Base-by-base conservation (phyloP, 2,329 filamentous ascomycete species). In the Mariannaea sp. region DNA sequence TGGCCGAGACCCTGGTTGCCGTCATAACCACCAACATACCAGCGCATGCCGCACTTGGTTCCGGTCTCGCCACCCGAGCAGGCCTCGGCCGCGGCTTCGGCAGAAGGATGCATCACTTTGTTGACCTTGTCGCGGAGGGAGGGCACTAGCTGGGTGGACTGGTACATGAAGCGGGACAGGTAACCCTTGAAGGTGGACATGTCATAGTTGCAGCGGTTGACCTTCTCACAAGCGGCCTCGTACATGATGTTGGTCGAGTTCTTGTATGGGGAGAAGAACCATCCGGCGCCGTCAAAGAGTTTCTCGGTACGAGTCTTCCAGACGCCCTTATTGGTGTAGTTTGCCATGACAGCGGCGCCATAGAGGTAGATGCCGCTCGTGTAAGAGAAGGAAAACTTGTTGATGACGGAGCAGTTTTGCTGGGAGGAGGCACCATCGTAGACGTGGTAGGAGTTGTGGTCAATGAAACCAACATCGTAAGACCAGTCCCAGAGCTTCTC, bases 181-280 rank as follows among this genome's bases (percentile, higher is more conserved):
- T 85, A 87, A 36, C 79, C 85, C 72, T 90, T 90, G 79, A 86
- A 88, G 7, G 82, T 83, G 61, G 78, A 80, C 77, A 86, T 84
- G 69, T 89, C 86, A 43, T 72, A 76, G 66, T 83, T 81, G 65
- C 87, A 90, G 1, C 66, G 75, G 46, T 73, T 71, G 53, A 75
- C 70, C 4, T 70, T 72, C 69, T 90, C 87, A 73, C 87, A 90
- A n/a, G 83, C 81, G 38, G 76, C 76, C 70, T 90, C 86, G 65
- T 77, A 84, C 80, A 89, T 84, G 70, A 88, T 72, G 64, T 83
- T 74, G 17, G 82, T 80, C 5, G 77, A 71, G 60, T 83, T 80
- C 13, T 74, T 65, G 40, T 73, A 76, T 4, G 79, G 77, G 40
- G 69, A 71, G 73, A 87, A 85, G 70, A 83, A 87, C 67, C 74